Evolutionary conservation across 2,329 filamentous ascomycete genomes (phyloP), one percentile per base, ranked within the genome.

Genomic region (Setomelanomma holmii): DNA sequence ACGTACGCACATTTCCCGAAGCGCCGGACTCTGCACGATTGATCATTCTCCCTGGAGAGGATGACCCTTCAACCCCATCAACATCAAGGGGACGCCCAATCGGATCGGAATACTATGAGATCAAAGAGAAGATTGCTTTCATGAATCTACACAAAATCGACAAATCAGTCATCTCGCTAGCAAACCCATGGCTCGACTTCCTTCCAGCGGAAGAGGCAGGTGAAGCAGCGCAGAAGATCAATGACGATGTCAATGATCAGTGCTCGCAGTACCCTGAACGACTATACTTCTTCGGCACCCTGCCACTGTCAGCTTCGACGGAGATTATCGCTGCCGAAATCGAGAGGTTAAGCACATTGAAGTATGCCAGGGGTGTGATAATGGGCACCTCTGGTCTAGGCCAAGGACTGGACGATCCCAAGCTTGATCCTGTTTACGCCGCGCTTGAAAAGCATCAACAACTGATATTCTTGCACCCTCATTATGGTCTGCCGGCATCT

Each of bases 171-270:
- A 86, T 97, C 57, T 95, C 90, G 0, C 85, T 96, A 19, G 93
- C 93, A 12, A 97, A 97, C 69, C 93, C 93, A 0, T 97, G 93
- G 93, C 83, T 97, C 2, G 93, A 97, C 75, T 97, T 96, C 69
- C 76, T 96, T 0, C 75, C 79, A 0, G 71, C 84, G 0, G 72
- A 78, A 4, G 84, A 88, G 59, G 89, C 90, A 0, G 84, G 82
- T 1, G 71, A 75, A 23, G 86, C 87, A 42, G 91, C 91, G 1
- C 68, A 77, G 46, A 80, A 79, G 1, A 87, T 96, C 72, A 97
- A 96, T 73, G 79, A 87, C 60, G 90, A 93, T 60, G 87, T 96
- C 45, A 85, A 91, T 43, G 67, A 72, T 39, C 88, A 91, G 74
- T 96, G 93, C 76, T 79, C 77, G 5, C 71, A 80, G 41, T 83